phyloP scores from a whole-genome alignment of 2,329 filamentous ascomycete species.

The Stagonosporopsis vannaccii region DNA sequence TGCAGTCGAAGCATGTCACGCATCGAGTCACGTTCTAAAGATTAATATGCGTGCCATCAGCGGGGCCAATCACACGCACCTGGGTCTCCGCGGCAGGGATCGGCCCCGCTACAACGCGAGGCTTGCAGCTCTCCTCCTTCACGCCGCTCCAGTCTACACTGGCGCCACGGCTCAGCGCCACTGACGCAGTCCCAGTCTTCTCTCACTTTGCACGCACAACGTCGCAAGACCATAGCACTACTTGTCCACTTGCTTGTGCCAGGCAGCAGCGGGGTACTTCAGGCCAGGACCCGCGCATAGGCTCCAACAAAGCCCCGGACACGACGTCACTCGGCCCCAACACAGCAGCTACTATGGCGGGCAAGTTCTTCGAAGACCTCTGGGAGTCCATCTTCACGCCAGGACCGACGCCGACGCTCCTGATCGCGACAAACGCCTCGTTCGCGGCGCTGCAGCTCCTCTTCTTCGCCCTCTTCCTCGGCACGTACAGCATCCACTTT shows the following conservation, averaged over 20 bases:
- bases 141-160: conserved; percentile 20
- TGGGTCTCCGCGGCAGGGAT: conserved; percentile 15
- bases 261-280: conserved; percentile 19
- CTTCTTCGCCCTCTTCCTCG: conserved; percentile 76
- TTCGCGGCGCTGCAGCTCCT: conserved; percentile 86
- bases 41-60: conserved; percentile 14
- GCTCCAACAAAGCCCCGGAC: conserved; percentile 4
- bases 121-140: conserved; percentile 19
- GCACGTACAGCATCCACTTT: conserved; percentile 90
- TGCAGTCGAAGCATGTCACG: conserved; percentile 5
- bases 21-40: conserved; percentile 16
- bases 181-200: conserved; percentile 8
- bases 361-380: conserved; percentile 72
- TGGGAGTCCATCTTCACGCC: conserved; percentile 95
- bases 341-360: conserved; percentile 43
- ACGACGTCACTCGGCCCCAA: conserved; percentile 5
- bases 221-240: conserved; percentile 7
- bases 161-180: conserved; percentile 18
- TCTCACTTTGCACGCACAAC: neutral
- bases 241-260: neutral
- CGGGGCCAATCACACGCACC: conserved; percentile 13
- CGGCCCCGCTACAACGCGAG: conserved; percentile 17
- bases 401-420: conserved; percentile 84
- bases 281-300: conserved; percentile 2
- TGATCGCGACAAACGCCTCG: conserved; percentile 87